Base-by-base conservation (phyloP, 257 asterid species). In the Salvia miltiorrhiza region DNA sequence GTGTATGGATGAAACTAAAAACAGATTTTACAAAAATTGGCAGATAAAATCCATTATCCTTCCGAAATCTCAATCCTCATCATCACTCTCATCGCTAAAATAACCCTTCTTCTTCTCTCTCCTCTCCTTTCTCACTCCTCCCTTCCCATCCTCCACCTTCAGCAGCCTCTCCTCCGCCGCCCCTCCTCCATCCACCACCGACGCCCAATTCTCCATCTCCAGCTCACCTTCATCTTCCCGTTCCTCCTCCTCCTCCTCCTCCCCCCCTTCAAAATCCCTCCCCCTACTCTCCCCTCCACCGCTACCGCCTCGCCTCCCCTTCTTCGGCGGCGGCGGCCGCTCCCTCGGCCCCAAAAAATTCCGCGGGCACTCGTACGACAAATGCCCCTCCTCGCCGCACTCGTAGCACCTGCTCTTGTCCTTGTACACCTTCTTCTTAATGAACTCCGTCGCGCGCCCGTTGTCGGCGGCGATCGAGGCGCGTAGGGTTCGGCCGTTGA, bases 401-500 rank as follows among this genome's bases (percentile, higher is more conserved):
- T 93, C 99, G 30, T 90, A 90, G 58, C 99, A 93, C 87, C 87
- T 77, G 43, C 99, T 90, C 86, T 90, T 93, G 62, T 93, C 99
- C 91, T 82, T 88, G 67, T 93, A 93, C 67, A 83, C 95, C 77
- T 74, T 93, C 72, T 76, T 85, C 87, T 82, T 81, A 12, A 93
- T 93, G 61, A 93, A 93, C 87, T 93, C 99, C 19, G 94, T 48
- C 0, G 96, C 97, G 3, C 99, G 92, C 4, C 99, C 99, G 53
- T 93, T 93, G 73, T 93, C 99, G 0, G 96, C 50, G 0, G 99
- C 99, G 23, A 93, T 90, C 12, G 99, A 88, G n/a, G 99, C 96
- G 7, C 80, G 44, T 45, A 93, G 81, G 49, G 97, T 88, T 77
- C 97, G 69, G 9, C 96, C 96, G 43, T 90, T 90, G 32, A 90